These are phyloP conservation scores for Pseudogymnoascus sp. DNA, from an alignment of 2,329 filamentous ascomycete species.

Conservation along the genomic window DNA sequence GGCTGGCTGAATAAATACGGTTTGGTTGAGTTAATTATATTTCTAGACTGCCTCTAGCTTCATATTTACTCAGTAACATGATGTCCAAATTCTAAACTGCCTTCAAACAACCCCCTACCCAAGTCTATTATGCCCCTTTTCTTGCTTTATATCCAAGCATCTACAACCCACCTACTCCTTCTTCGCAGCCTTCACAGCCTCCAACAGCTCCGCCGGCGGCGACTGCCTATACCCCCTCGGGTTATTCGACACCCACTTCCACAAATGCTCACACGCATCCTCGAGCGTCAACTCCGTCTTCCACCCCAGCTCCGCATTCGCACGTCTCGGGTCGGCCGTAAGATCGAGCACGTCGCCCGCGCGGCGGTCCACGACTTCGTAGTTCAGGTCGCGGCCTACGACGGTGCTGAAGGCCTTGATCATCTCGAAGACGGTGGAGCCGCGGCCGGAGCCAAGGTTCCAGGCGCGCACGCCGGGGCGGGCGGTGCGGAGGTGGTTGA, in stretches of 20 bases:
- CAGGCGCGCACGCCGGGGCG: conserved; percentile 88
- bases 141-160: not conserved
- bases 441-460: conserved; percentile 92
- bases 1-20: not conserved
- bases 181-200: conserved; percentile 44
- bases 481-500: conserved; percentile 79
- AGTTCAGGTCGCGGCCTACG: conserved; percentile 78
- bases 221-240: conserved; percentile 89
- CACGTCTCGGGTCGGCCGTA: conserved; percentile 81
- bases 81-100: not conserved
- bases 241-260: conserved; percentile 97
- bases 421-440: conserved; percentile 95
- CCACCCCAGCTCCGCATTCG: conserved; percentile 86
- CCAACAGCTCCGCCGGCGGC: conserved; percentile 75
- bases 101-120: not conserved
- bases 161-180: not conserved
- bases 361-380: conserved; percentile 76
- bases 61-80: not conserved
- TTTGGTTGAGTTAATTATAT: not conserved
- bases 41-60: not conserved
- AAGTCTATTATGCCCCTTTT: not conserved
- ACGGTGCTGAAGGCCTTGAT: conserved; percentile 86
- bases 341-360: conserved; percentile 90
- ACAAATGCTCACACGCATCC: conserved; percentile 87
- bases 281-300: conserved; percentile 86